Conservation (phyloP, 805 yeast genomes). For the Saccharomycopsis vini region DNA sequence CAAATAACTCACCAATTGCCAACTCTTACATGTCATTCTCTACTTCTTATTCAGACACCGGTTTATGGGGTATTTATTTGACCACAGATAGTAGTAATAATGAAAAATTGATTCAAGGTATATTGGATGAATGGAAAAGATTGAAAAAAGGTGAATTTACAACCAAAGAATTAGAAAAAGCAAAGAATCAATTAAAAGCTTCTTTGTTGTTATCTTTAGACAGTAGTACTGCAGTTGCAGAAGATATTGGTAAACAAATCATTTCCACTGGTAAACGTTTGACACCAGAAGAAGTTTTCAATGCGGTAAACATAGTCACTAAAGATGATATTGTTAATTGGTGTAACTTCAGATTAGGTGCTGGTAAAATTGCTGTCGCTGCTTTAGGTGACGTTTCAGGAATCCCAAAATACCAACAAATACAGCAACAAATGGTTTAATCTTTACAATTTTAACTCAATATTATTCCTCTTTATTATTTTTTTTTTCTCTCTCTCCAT, state of each 20-base stretch:
- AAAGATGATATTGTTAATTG: conserved; percentile 74
- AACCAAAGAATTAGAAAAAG: conserved; percentile 83
- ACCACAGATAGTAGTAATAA: conserved; percentile 57
- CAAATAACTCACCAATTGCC: conserved; percentile 59
- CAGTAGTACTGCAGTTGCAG: conserved; percentile 93
- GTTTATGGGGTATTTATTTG: conserved; percentile 93
- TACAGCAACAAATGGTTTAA: conserved; percentile 23
- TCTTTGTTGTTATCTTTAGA: conserved; percentile 82
- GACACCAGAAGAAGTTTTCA: conserved; percentile 39
- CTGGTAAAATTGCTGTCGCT: conserved; percentile 81
- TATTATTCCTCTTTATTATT: not conserved
- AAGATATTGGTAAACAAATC: conserved; percentile 94
- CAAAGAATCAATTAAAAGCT: conserved; percentile 92
- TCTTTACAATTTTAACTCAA: no score
- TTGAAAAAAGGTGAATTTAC: conserved; percentile 68
- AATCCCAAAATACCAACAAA: conserved; percentile 58
- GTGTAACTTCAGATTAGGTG: conserved; percentile 75
- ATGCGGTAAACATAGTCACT: conserved; percentile 66
- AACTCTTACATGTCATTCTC: conserved; percentile 95
- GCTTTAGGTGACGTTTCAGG: conserved; percentile 76
- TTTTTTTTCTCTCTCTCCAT: not conserved
- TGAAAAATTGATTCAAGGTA: conserved; percentile 57
- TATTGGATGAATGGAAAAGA: conserved; percentile 82
- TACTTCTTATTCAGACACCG: conserved; percentile 95
- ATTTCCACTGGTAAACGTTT: conserved; percentile 77